Evolutionary conservation across 306 rosid genomes (phyloP), one percentile per base, ranked within the genome.

Genomic region (Dicorynia guianensis): DNA sequence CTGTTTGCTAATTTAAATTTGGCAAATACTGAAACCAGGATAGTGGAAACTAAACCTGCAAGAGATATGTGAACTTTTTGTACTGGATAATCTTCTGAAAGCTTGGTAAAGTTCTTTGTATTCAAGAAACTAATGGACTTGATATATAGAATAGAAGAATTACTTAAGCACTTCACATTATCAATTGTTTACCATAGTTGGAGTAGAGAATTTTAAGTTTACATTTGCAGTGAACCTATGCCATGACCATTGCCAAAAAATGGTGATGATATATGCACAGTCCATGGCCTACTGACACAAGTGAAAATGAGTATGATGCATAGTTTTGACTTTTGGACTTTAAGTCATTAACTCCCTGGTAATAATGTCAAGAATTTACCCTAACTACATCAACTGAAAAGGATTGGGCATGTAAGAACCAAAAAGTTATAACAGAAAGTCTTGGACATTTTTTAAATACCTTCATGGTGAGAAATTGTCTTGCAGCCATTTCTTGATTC

Each of bases 401-500:
- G 20, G 61, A 18, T 19, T 33, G 66, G 36, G 40, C n/a, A 46
- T 34, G 68, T 59, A n/a, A 34, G 46, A 60, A 71, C 60, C 48
- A 43, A 71, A 83, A 42, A 56, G 12, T 15, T 6, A 15, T 35
- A 8, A 68, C 33, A 49, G 35, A 48, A 50, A n/a, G 6, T 42
- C 40, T 59, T 44, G 15, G 46, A n/a, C 52, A 49, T 8, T 1
- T 42, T 25, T 57, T 42, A 13, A 40, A 47, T 78, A 92, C 98
- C 97, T 92, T 92, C 33, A 86, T 90, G 9, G 80, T 83, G 63
- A 95, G 97, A 76, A 89, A 90, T 76, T 89, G 87, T 81, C 90
- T 89, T 64, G 87, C 88, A 60, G 97, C 87, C 82, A 78, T 86
- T 85, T 95, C 98, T 83, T 95, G 97, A 83, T 90, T 84, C 80